Evolutionary conservation across 129 eudicot genomes (phyloP).

Genomic region (Escallonia herrerae): DNA sequence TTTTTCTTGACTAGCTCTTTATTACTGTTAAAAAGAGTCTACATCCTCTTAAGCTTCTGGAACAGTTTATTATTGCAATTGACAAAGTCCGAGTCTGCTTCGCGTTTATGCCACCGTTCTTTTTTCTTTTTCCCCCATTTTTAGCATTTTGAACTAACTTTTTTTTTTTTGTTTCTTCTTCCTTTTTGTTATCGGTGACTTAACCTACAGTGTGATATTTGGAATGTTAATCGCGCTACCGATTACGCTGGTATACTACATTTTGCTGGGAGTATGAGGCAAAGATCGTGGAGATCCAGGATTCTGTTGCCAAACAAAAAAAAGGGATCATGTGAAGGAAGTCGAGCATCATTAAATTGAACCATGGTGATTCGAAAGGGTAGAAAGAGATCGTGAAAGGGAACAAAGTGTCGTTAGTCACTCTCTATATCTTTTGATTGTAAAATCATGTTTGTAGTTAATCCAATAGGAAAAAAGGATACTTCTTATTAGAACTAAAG

Average conservation of each 20-base stretch:
- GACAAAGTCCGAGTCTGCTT: background rate
- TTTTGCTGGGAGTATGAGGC: constrained; percentile 41
- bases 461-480: constrained; percentile 10
- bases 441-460: constrained; percentile 38
- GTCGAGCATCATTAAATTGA: too few species aligned
- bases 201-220: constrained; percentile 63
- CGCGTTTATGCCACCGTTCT: too few species aligned
- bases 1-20: background rate
- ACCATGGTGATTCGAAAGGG: constrained; percentile 9
- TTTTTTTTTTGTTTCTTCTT: background rate
- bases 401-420: background rate
- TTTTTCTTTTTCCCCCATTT: background rate
- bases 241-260: constrained; percentile 77
- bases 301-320: background rate
- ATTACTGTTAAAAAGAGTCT: too few species aligned
- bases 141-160: constrained; percentile 4
- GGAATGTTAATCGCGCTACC: constrained; percentile 90
- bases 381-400: constrained; percentile 1
- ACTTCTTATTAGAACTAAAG: background rate
- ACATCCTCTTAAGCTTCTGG: background rate
- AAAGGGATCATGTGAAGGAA: background rate
- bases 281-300: background rate
- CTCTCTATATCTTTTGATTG: constrained; percentile 20
- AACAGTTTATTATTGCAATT: background rate
- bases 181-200: background rate